Percentiles rank a stretch among this genome's conserved stretches.
Conservation (phyloP, 768 basidiomycete genomes). For the Leccinum uliginosum region DNA sequence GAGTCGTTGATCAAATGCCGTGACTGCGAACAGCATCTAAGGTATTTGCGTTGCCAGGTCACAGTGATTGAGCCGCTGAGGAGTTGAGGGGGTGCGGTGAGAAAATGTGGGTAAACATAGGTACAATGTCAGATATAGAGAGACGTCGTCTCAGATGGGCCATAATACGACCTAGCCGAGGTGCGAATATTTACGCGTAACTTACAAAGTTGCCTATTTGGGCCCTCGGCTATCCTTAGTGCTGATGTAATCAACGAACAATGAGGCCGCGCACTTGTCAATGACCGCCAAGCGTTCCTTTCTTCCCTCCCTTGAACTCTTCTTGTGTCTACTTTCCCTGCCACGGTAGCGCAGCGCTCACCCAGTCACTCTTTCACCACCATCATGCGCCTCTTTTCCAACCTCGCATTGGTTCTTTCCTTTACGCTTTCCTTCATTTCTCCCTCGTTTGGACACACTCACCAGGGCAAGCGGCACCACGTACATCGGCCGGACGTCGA, state of each 20-base stretch:
- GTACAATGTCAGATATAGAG: not conserved
- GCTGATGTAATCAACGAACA: not conserved
- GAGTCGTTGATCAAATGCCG: conserved; percentile 22
- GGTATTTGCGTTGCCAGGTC: conserved; percentile 31
- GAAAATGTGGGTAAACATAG: not conserved
- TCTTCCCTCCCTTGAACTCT: not conserved
- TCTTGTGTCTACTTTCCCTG: conserved; percentile 6
- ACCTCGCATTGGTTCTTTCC: conserved; percentile 19
- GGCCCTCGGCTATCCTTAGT: not conserved
- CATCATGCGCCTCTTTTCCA: conserved; percentile 23
- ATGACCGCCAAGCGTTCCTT: not conserved
- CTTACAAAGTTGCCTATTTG: not conserved
- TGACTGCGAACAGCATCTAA: not conserved
- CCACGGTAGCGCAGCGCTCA: not conserved
- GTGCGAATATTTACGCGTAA: not conserved
- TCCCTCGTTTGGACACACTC: conserved; percentile 18
- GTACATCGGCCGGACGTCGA: conserved; percentile 18
- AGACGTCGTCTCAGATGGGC: not conserved
- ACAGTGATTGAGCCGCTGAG: conserved; percentile 56
- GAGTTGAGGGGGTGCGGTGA: conserved; percentile 34
- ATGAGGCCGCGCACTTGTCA: not conserved
- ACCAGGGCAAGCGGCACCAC: conserved; percentile 22
- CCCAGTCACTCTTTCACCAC: conserved; percentile 22
- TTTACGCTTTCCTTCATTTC: conserved; percentile 14
- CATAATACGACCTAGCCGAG: not conserved